Evolutionary conservation across 1,139 yeast genomes (phyloP).

Genomic region (Neolecta irregularis): DNA sequence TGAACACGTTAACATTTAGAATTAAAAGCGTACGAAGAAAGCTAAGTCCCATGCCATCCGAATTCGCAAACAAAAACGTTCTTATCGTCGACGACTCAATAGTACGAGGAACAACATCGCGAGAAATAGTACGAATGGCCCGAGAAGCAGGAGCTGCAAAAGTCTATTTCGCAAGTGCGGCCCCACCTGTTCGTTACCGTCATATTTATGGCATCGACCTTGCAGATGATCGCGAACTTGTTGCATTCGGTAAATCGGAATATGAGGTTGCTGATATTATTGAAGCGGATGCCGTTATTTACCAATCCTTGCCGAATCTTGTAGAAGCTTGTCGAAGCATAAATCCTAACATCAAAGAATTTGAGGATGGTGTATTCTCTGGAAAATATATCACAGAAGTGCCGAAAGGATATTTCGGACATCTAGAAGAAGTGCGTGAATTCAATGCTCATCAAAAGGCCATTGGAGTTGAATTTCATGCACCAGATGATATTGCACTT

Average conservation of each 20-base stretch:
- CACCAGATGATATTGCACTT: conserved; percentile 81
- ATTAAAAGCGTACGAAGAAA: conserved; percentile 87
- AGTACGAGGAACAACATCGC: conserved; percentile 93
- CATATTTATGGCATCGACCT: conserved; percentile 95
- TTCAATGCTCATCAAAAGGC: conserved; percentile 44
- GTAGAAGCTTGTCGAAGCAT: conserved; percentile 51
- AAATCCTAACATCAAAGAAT: conserved; percentile 38
- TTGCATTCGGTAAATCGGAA: conserved; percentile 65
- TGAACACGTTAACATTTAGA: conserved; percentile 26
- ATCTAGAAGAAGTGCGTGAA: conserved; percentile 71
- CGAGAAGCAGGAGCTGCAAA: conserved; percentile 91
- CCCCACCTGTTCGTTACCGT: conserved; percentile 89
- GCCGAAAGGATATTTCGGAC: conserved; percentile 65
- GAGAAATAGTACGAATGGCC: conserved; percentile 94
- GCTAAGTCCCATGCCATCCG: conserved; percentile 89
- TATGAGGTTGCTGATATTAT: conserved; percentile 61
- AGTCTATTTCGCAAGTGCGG: conserved; percentile 91
- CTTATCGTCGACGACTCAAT: conserved; percentile 90
- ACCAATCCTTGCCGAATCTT: conserved; percentile 72
- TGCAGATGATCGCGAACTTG: conserved; percentile 88
- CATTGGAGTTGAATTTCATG: conserved; percentile 51
- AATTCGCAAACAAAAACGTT: conserved; percentile 75
- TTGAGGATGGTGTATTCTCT: conserved; percentile 96
- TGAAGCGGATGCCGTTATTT: conserved; percentile 84
- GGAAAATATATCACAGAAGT: conserved; percentile 88